Conservation (phyloP, 2,329 filamentous ascomycete species). For the Fusarium proliferatum region DNA sequence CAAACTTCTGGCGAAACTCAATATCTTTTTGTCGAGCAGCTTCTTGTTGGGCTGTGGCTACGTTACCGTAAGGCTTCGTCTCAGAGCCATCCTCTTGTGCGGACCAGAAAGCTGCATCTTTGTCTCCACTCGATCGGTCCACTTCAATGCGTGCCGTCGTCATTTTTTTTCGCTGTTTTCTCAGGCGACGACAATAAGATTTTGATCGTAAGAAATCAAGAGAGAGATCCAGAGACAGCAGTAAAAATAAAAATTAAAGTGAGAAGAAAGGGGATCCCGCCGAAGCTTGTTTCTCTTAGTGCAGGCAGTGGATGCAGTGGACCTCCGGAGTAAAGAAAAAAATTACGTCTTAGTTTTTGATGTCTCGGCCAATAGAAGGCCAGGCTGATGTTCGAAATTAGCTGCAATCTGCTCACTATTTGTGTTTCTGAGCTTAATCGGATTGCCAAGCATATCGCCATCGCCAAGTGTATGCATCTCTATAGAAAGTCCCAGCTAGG, state of each 20-base stretch:
- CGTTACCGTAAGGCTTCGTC: background rate
- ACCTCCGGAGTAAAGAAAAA: background rate
- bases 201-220: fast-evolving
- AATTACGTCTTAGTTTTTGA: background rate
- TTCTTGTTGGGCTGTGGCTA: background rate
- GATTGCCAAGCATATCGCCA: background rate
- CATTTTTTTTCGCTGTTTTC: background rate
- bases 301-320: conserved; percentile 9
- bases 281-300: conserved; percentile 12
- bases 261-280: background rate
- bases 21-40: background rate
- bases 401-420: background rate
- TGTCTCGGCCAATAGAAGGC: background rate
- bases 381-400: background rate
- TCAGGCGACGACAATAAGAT: fast-evolving
- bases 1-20: conserved; percentile 1
- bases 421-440: background rate
- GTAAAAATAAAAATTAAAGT: background rate
- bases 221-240: background rate
- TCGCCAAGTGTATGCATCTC: background rate
- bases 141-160: fast-evolving
- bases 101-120: background rate
- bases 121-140: background rate
- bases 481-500: fast-evolving
- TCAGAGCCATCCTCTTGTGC: background rate